Percentiles rank a stretch among this genome's conserved stretches.
phyloP scores from a whole-genome alignment of 192 early-diverging fungal genomes.

The Anaeromyces robustus region DNA sequence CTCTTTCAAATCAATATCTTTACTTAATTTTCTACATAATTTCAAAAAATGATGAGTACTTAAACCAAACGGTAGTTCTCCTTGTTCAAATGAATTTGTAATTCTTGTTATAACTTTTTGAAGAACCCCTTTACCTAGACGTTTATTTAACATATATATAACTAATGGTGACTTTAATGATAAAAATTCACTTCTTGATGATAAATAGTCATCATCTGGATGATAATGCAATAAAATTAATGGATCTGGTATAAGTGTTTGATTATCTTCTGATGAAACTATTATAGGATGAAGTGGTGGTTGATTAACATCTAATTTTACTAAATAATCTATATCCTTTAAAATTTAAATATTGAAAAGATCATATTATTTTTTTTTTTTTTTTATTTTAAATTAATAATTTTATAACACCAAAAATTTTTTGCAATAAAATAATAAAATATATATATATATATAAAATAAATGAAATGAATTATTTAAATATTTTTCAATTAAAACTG shows the following conservation, averaged over 20 bases:
- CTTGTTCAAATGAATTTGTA: constrained; percentile 20
- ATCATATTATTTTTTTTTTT: too few relatives aligned
- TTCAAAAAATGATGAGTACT: constrained; percentile 60
- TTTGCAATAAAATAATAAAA: too few relatives aligned
- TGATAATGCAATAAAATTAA: constrained; percentile 18
- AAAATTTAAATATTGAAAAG: neutral
- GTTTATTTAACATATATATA: constrained; percentile 79
- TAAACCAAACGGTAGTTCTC: constrained; percentile 25
- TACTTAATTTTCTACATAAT: constrained; percentile 71
- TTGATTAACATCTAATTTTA: constrained; percentile 64
- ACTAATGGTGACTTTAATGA: constrained; percentile 74
- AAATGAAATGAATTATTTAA: too few relatives aligned
- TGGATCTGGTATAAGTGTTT: constrained; percentile 10
- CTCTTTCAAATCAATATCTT: constrained; percentile 47
- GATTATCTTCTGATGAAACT: neutral
- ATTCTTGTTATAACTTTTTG: constrained; percentile 68
- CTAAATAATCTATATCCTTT: neutral
- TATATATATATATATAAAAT: too few relatives aligned
- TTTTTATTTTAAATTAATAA: too few relatives aligned
- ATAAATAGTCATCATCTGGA: constrained; percentile 23
- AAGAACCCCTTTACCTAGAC: constrained; percentile 59
- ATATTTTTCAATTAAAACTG: too few relatives aligned
- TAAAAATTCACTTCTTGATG: constrained; percentile 49
- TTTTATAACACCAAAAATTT: too few relatives aligned
- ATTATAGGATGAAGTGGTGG: constrained; percentile 59